These are phyloP conservation scores for Phytophthora citrophthora DNA, from an alignment of 352 stramenopile species.

Conservation along the genomic window DNA sequence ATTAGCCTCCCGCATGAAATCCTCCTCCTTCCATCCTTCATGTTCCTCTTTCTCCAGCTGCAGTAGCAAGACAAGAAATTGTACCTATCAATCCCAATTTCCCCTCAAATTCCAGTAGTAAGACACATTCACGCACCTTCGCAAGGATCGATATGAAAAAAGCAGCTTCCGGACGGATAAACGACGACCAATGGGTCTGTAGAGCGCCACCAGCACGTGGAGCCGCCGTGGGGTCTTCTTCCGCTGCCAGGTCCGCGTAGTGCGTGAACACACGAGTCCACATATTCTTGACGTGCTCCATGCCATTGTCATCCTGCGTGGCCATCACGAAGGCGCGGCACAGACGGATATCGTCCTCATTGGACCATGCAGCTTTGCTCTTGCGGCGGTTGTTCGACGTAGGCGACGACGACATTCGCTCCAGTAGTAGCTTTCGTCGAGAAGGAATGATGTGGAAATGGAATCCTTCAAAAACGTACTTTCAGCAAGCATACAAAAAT, in stretches of 20 bases:
- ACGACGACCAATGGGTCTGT: constrained; percentile 43
- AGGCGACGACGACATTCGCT: constrained; percentile 26
- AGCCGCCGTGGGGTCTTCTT: constrained; percentile 25
- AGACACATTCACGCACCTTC: constrained; percentile 9
- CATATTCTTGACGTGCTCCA: constrained; percentile 40
- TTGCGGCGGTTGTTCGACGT: constrained; percentile 22
- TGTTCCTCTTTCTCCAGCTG: constrained; percentile 36
- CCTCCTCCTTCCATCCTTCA: constrained; percentile 28
- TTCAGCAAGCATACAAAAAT: constrained; percentile 13
- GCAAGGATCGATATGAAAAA: constrained; percentile 35
- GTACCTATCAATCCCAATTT: constrained; percentile 1
- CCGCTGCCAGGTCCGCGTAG: constrained; percentile 22
- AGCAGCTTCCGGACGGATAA: constrained; percentile 32
- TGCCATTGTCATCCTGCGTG: constrained; percentile 32
- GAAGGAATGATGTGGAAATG: constrained; percentile 21
- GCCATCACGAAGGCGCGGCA: constrained; percentile 37
- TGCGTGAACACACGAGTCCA: constrained; percentile 33
- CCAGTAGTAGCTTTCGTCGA: background rate
- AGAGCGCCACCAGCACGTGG: constrained; percentile 30
- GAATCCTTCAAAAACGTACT: constrained; percentile 19
- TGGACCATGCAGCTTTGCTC: constrained; percentile 37
- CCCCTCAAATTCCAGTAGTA: background rate
- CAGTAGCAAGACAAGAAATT: background rate
- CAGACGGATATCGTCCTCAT: constrained; percentile 36
- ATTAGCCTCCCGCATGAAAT: constrained; percentile 24